Evolutionary conservation across 345 rosid species (phyloP), one percentile per base, ranked within the genome.

Genomic region (Sisymbrium altissimum): DNA sequence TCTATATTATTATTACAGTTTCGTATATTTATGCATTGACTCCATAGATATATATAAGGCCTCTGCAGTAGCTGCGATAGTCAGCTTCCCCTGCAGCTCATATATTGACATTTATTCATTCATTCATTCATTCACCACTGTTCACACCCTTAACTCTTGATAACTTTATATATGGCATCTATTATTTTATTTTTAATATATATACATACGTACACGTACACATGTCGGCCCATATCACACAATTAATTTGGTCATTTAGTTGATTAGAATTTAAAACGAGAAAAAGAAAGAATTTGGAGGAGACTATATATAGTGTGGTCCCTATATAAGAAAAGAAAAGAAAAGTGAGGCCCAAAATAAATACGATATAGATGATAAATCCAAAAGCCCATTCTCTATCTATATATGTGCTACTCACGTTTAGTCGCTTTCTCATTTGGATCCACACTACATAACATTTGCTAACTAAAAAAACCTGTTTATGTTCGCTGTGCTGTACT

Each of bases 371-470:
- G 63, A 63, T 68, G 59, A 70, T 53, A 63, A 63, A 45, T 63
- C 53, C 75, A 62, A 70, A 62, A 76, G 75, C 75, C 80, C 80
- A 69, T 64, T 64, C 66, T 64, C 74, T 61, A 46, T 69, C 70
- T 60, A 62, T 38, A 27, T 44, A 44, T 76, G 38, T 76, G 54
- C 71, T 56, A 63, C 61, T 64, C 72, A 19, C 13, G 76, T 77
- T 77, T 30, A 56, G 80, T 77, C 80, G 80, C 80, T 66, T 44
- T 81, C 81, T 13, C 72, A 50, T 60, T 75, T 75, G 79, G 68
- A 68, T 60, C 74, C 79, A 68, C 69, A 68, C 48, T 33, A 36
- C 23, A 15, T 53, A 66, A 57, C 57, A 38, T 46, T 74, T 48
- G 35, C 44, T 41, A 57, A 72, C 77, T 64, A 30, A n/a, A 52